These are phyloP conservation scores for Lecanicillium sp. DNA, from an alignment of 2,329 filamentous ascomycete genomes.

Conservation along the genomic window DNA sequence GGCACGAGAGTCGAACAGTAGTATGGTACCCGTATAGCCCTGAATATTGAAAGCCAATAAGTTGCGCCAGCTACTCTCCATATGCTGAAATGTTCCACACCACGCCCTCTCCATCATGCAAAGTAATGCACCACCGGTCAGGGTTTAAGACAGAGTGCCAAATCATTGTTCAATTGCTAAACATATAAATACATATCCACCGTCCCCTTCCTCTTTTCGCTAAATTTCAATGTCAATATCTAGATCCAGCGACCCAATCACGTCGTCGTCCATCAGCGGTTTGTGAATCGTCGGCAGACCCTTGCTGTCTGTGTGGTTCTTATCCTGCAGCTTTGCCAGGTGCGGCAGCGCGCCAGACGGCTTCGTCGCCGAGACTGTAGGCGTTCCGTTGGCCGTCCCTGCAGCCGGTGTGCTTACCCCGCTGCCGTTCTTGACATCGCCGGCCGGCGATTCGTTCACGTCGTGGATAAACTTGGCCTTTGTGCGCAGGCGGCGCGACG, in stretches of 20 bases:
- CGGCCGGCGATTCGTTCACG: conserved; percentile 38
- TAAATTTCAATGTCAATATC: conserved; percentile 87
- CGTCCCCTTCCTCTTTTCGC: neutral
- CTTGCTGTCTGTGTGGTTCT: conserved; percentile 51
- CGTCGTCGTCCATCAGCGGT: conserved; percentile 82
- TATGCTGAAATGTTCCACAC: too few species aligned
- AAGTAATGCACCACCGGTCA: too few species aligned
- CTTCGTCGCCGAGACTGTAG: conserved; percentile 41
- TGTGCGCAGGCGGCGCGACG: conserved; percentile 57
- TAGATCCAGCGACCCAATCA: conserved; percentile 82
- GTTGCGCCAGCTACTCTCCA: too few species aligned
- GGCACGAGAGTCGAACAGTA: too few species aligned
- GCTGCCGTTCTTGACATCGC: conserved; percentile 43
- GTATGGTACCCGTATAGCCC: too few species aligned
- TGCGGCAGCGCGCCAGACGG: conserved; percentile 40
- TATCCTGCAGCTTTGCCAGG: conserved; percentile 47
- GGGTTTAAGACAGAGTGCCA: too few species aligned
- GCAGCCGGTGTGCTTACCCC: conserved; percentile 45
- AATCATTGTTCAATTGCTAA: too few species aligned
- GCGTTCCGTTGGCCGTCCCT: conserved; percentile 44
- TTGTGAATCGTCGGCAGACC: conserved; percentile 65
- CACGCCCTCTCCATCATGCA: too few species aligned
- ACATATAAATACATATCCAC: too few species aligned
- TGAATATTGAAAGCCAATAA: too few species aligned
- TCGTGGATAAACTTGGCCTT: conserved; percentile 64